These are phyloP conservation scores for Clarireedia paspali DNA, from an alignment of 2,329 filamentous ascomycete genomes.

Conservation along the genomic window DNA sequence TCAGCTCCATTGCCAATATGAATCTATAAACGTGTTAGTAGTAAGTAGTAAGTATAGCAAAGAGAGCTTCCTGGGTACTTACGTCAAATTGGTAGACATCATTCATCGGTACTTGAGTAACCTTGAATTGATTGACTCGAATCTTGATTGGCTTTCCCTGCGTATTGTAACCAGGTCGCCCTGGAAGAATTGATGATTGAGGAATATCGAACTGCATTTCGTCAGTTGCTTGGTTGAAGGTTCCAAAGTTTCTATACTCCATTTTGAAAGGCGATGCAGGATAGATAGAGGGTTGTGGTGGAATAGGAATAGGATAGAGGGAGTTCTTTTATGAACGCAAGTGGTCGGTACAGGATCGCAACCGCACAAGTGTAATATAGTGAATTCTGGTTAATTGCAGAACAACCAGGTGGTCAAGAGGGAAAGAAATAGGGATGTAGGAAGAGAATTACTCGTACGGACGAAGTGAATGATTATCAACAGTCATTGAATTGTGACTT, in stretches of 20 bases:
- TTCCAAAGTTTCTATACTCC: conserved; percentile 24
- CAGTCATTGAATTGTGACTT: not conserved
- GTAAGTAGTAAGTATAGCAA: not conserved
- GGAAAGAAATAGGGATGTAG: too few species aligned
- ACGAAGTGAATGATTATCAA: too few species aligned
- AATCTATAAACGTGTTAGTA: conserved; percentile 40
- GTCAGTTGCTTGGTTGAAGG: conserved; percentile 16
- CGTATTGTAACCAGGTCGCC: conserved; percentile 49
- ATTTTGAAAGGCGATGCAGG: conserved; percentile 18
- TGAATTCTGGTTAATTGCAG: too few species aligned
- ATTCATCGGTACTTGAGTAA: conserved; percentile 49
- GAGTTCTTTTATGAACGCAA: not conserved
- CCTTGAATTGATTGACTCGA: conserved; percentile 67
- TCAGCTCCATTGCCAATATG: conserved; percentile 54
- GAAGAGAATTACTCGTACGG: too few species aligned
- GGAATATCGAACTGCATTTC: conserved; percentile 15
- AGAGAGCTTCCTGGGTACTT: conserved; percentile 32
- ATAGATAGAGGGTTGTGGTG: conserved; percentile 2
- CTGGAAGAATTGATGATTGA: conserved; percentile 21
- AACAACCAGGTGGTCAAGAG: too few species aligned
- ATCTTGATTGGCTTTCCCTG: conserved; percentile 48
- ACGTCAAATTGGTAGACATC: conserved; percentile 82
- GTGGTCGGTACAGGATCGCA: too few species aligned
- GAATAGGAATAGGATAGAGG: not conserved
- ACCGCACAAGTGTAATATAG: too few species aligned